Percentiles rank a stretch among this genome's conserved stretches.
Conservation (phyloP, 352 stramenopile genomes). For the Elongisporangium prolatum region DNA sequence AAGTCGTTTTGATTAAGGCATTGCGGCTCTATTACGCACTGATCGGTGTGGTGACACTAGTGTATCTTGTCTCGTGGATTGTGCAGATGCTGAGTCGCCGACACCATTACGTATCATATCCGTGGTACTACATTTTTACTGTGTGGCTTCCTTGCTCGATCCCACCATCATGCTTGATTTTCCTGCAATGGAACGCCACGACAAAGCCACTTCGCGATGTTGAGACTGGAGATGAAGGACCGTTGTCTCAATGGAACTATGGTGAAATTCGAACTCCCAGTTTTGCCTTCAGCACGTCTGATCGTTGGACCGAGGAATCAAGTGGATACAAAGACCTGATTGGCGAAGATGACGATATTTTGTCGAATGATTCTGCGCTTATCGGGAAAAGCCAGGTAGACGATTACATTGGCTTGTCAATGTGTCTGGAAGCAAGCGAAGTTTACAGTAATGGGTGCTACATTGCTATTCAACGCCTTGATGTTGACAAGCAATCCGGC, state of each 20-base stretch:
- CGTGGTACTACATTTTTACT: constrained; percentile 88
- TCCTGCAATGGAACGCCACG: constrained; percentile 85
- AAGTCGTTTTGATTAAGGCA: constrained; percentile 80
- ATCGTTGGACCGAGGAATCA: constrained; percentile 53
- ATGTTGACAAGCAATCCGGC: constrained; percentile 29
- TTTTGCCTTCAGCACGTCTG: constrained; percentile 65
- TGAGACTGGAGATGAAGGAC: constrained; percentile 31
- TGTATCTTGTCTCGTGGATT: constrained; percentile 83
- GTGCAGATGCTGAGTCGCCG: constrained; percentile 73
- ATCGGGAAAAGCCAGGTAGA: constrained; percentile 12
- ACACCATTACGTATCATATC: constrained; percentile 61
- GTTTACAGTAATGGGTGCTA: constrained; percentile 71
- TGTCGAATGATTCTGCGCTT: not conserved
- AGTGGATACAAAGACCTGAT: constrained; percentile 37
- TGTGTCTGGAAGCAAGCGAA: constrained; percentile 81
- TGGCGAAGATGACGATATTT: constrained; percentile 18
- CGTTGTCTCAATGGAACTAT: constrained; percentile 56
- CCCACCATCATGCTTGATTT: constrained; percentile 81
- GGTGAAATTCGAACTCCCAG: constrained; percentile 75
- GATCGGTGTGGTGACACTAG: constrained; percentile 79
- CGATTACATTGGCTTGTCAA: constrained; percentile 76
- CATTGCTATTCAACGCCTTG: constrained; percentile 71
- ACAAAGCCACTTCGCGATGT: constrained; percentile 76
- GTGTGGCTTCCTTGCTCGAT: constrained; percentile 85
- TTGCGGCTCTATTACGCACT: constrained; percentile 82